A percentile compares a stretch with the other conserved stretches of the same genome.
phyloP scores from a whole-genome alignment of 2,329 filamentous ascomycete species.

The Fusarium newnesense region DNA sequence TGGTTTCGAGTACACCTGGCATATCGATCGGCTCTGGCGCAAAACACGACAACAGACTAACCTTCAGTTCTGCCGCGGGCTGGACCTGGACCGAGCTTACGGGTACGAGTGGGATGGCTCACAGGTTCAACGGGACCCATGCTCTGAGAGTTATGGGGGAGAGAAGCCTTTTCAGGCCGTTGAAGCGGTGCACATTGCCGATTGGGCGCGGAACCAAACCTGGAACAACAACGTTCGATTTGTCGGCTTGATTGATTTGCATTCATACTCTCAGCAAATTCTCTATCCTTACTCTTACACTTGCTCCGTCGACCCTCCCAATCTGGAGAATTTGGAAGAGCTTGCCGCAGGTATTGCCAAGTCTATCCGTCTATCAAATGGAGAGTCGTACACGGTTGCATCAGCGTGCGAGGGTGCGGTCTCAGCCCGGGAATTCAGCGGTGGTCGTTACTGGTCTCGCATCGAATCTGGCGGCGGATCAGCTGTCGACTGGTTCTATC shows the following conservation, averaged over 20 bases:
- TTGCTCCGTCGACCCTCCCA: slow-evolving; percentile 80
- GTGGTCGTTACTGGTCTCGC: slow-evolving; percentile 48
- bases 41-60: slow-evolving; percentile 90
- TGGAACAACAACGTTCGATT: slow-evolving; percentile 79
- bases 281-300: slow-evolving; percentile 92
- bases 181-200: slow-evolving; percentile 78
- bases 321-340: slow-evolving; percentile 91
- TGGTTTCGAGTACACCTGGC: slow-evolving; percentile 94
- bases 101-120: slow-evolving; percentile 84
- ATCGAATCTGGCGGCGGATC: slow-evolving; percentile 84
- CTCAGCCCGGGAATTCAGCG: slow-evolving; percentile 38
- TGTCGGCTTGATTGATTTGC: slow-evolving; percentile 87
- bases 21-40: slow-evolving; percentile 90
- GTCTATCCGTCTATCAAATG: slow-evolving; percentile 82
- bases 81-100: slow-evolving; percentile 91
- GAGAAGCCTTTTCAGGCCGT: slow-evolving; percentile 83
- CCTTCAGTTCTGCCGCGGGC: slow-evolving; percentile 83
- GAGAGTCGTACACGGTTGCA: slow-evolving; percentile 79
- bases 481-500: slow-evolving; percentile 95
- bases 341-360: slow-evolving; percentile 89
- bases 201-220: slow-evolving; percentile 86
- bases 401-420: slow-evolving; percentile 89
- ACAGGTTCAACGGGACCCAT: slow-evolving; percentile 77
- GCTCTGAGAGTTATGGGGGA: slow-evolving; percentile 90
- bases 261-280: slow-evolving; percentile 95